phyloP scores from a whole-genome alignment of 2,329 filamentous ascomycete species.

The Paraphaeosphaeria sporulosa region DNA sequence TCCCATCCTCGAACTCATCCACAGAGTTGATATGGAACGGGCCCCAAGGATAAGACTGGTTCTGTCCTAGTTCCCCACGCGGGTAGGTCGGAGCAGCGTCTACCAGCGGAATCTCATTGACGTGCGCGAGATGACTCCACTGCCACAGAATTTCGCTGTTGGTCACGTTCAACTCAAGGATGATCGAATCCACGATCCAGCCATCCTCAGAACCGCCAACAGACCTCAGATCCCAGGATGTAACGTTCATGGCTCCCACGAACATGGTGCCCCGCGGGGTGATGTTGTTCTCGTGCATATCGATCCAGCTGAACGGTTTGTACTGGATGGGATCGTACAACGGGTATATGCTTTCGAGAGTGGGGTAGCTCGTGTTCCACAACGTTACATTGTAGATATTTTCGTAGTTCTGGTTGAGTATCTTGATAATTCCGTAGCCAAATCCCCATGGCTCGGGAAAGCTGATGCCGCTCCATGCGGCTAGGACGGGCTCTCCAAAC shows the following conservation, averaged over 20 bases:
- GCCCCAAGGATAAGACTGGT: conserved; percentile 9
- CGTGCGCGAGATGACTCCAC: conserved; percentile 21
- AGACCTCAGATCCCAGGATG: conserved; percentile 18
- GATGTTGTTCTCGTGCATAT: conserved; percentile 22
- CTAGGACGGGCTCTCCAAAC: conserved; percentile 11
- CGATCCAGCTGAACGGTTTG: conserved; percentile 16
- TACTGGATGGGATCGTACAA: conserved; percentile 18
- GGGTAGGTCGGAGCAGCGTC: conserved; percentile 13
- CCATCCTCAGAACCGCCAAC: conserved; percentile 9
- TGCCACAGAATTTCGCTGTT: conserved; percentile 20
- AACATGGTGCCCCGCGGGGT: conserved; percentile 18
- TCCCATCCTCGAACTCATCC: conserved; percentile 12
- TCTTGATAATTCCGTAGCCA: conserved; percentile 8
- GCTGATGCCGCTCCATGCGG: conserved; percentile 3
- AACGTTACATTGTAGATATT: conserved; percentile 14
- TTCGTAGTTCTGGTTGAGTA: conserved; percentile 3
- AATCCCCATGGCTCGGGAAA: conserved; percentile 12
- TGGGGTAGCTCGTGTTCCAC: conserved; percentile 12
- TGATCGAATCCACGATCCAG: conserved; percentile 5
- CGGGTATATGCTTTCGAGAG: conserved; percentile 14
- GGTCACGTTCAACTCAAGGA: conserved; percentile 15
- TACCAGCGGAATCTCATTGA: conserved; percentile 9
- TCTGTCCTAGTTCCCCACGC: conserved; percentile 2
- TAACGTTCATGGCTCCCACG: conserved; percentile 17
- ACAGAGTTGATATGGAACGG: conserved; percentile 13